A percentile compares a stretch with the other conserved stretches of the same genome.
These are phyloP conservation scores for Phytophthora citrophthora DNA, from an alignment of 352 stramenopile species.

Conservation along the genomic window DNA sequence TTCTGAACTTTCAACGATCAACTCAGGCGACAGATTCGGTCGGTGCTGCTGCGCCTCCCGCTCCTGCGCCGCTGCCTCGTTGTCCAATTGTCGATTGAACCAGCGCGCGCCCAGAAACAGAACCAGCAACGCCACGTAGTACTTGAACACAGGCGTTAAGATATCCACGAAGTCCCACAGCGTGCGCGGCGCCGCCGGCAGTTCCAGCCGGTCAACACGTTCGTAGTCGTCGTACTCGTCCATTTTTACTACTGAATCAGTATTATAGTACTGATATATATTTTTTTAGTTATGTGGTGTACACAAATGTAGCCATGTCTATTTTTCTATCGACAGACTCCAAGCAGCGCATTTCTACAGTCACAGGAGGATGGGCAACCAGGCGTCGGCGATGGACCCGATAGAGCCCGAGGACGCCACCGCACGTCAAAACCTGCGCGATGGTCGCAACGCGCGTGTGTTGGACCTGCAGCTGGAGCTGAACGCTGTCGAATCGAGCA, in stretches of 20 bases:
- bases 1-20: slow-evolving; percentile 56
- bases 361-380: slow-evolving; percentile 28
- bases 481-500: not conserved
- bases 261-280: not conserved
- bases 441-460: slow-evolving; percentile 16
- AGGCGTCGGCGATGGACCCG: slow-evolving; percentile 20
- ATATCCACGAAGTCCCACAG: slow-evolving; percentile 61
- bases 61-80: slow-evolving; percentile 52
- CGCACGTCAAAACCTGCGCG: slow-evolving; percentile 11
- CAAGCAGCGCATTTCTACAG: slow-evolving; percentile 29
- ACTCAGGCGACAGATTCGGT: slow-evolving; percentile 53
- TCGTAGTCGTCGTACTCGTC: slow-evolving; percentile 17
- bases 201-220: slow-evolving; percentile 20
- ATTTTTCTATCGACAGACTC: not conserved
- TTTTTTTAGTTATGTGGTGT: too few species aligned
- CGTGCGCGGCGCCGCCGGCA: slow-evolving; percentile 44
- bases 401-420: slow-evolving; percentile 6
- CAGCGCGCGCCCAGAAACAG: slow-evolving; percentile 65
- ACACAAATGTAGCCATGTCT: not conserved
- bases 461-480: slow-evolving; percentile 20
- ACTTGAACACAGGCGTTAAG: slow-evolving; percentile 76
- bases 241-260: slow-evolving; percentile 7
- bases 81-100: slow-evolving; percentile 67
- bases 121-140: slow-evolving; percentile 69
- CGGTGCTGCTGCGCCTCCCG: slow-evolving; percentile 36